Base-by-base conservation (phyloP, 2,329 filamentous ascomycete genomes). In the Colletotrichum orchidophilum region DNA sequence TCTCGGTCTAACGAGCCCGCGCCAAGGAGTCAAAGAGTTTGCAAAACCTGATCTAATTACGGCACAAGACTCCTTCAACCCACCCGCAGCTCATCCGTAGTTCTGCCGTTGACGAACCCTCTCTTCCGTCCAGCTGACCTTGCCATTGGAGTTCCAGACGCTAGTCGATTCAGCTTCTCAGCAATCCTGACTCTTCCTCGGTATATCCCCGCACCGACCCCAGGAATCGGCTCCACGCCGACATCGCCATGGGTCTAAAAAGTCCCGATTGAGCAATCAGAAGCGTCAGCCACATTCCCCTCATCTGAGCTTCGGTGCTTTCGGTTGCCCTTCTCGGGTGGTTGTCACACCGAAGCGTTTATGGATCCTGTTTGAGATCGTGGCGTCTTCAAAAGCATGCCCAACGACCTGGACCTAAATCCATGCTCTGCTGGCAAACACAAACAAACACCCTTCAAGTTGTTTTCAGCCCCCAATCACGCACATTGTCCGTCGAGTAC, bases 211-310 rank as follows among this genome's bases (percentile, higher is more conserved):
- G 66, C 66, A 68, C 54, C 24, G 42, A 31, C 54, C 62, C 62
- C 49, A 39, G 52, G 58, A 26, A 46, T n/a, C 31, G 62, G 60
- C 49, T 54, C 67, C 50, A 33, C 54, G 26, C 35, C 33, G 33
- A 49, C 46, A 50, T 60, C 29, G 63, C n/a, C 31, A 65, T 65
- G 66, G 57, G 39, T 54, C 62, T 27, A 29, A 27, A n/a, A 27
- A 27, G 57, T 50, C 67, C 50, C 55, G 33, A 66, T 70, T 39
- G 27, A 61, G 67, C 50, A 70, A 61, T 70, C 11, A n/a, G 54
- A 66, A 70, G 67, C 63, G 57, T 55, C 63, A 29, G 55, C 50
- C 46, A 50, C 21, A n/a, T 53, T 49, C 26, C 50, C 26, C 39
- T 52, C 39, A 33, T 42, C n/a, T 46, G 15, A 46, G 53, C 31